Percentiles rank a stretch among this genome's conserved stretches.
These are phyloP conservation scores for Cercophora samala DNA, from an alignment of 495 filamentous ascomycete species.

Conservation along the genomic window DNA sequence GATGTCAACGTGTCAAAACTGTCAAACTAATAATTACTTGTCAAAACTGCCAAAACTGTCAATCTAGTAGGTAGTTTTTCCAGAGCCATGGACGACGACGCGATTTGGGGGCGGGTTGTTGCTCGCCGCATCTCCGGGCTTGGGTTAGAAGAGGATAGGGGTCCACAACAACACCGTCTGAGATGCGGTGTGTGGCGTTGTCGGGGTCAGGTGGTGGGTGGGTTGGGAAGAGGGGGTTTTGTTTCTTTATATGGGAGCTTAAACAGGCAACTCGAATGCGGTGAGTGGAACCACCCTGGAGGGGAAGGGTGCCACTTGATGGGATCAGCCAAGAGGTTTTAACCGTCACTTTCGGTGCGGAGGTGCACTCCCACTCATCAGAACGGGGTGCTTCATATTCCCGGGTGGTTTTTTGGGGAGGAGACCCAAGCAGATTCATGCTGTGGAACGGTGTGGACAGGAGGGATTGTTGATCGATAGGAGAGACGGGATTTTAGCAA, in stretches of 20 bases:
- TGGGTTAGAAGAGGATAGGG: neutral
- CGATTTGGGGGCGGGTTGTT: neutral
- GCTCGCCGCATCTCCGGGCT: neutral
- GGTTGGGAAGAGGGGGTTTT: no score
- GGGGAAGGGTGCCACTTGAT: neutral
- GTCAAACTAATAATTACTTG: neutral
- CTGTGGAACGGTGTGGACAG: neutral
- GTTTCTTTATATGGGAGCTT: neutral
- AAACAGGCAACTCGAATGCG: neutral
- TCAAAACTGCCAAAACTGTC: neutral
- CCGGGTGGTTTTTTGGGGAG: no score
- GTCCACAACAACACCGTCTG: neutral
- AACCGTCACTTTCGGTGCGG: neutral
- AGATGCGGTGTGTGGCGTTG: neutral
- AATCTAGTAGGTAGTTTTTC: neutral
- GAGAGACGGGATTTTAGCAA: neutral
- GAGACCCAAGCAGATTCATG: no score
- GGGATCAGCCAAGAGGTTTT: neutral
- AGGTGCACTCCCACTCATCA: neutral
- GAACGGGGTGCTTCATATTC: no score
- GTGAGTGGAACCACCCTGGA: no score
- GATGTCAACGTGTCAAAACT: neutral
- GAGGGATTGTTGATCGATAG: neutral
- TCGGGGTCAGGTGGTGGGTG: neutral
- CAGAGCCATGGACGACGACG: neutral